Evolutionary conservation across 345 rosid species (phyloP).

Genomic region (Geranium rotundifolium): DNA sequence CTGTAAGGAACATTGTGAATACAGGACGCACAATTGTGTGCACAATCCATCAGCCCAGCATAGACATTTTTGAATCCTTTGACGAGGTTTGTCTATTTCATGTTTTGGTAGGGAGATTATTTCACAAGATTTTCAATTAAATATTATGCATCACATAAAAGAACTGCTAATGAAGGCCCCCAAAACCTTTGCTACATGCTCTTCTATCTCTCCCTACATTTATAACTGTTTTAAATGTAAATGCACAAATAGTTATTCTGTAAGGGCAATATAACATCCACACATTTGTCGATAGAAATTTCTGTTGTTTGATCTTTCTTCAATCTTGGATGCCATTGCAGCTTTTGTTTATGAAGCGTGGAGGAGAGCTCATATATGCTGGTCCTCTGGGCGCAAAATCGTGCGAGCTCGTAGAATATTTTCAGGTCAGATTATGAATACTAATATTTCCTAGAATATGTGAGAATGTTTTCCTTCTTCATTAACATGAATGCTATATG

Average conservation of each 20-base stretch:
- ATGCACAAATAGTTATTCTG: no score
- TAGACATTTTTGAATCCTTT: slow-evolving; percentile 93
- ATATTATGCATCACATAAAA: not conserved
- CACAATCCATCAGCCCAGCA: slow-evolving; percentile 98
- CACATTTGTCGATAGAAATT: no score
- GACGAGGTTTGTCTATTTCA: slow-evolving; percentile 61
- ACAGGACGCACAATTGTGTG: slow-evolving; percentile 95
- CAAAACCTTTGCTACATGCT: no score
- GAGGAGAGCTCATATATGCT: slow-evolving; percentile 95
- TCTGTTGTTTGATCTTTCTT: not conserved
- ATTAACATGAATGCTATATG: slow-evolving; percentile 6
- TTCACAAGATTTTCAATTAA: no score
- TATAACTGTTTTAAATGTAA: no score
- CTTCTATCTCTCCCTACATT: no score
- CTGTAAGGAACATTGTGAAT: slow-evolving; percentile 91
- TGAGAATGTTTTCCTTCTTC: not conserved
- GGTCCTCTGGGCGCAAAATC: slow-evolving; percentile 87
- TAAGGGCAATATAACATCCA: no score
- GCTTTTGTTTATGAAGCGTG: slow-evolving; percentile 99
- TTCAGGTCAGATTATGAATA: slow-evolving; percentile 46
- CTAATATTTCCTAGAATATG: slow-evolving; percentile 12
- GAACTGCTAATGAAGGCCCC: no score
- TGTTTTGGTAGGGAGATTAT: not conserved
- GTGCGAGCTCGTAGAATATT: slow-evolving; percentile 66
- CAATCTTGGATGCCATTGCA: slow-evolving; percentile 19